These are phyloP conservation scores for Rhododendron henanense DNA, from an alignment of 148 eudicot genomes.

Conservation along the genomic window DNA sequence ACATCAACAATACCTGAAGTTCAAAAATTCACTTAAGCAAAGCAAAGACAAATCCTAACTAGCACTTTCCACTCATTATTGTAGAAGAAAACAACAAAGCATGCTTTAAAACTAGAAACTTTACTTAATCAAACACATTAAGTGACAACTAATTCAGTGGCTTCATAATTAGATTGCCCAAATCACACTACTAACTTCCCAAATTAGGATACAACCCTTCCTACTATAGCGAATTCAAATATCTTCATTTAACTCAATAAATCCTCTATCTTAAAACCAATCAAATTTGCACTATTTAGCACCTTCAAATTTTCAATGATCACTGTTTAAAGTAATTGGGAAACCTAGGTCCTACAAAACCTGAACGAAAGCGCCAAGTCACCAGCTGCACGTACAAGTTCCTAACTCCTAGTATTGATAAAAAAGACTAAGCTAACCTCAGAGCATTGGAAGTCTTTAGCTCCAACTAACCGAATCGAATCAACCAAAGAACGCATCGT, in stretches of 20 bases:
- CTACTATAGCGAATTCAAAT: background rate
- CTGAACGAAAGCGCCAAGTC: background rate
- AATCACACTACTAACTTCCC: background rate
- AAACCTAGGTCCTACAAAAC: background rate
- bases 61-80: background rate
- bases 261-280: background rate
- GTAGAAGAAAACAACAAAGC: background rate
- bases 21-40: background rate
- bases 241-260: background rate
- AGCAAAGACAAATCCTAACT: background rate
- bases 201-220: background rate
- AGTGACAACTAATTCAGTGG: background rate
- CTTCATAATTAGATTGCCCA: background rate
- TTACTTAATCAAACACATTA: background rate
- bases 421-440: constrained; percentile 41
- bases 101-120: background rate
- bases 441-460: constrained; percentile 52
- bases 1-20: background rate
- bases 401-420: background rate
- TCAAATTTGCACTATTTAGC: background rate
- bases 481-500: constrained; percentile 66
- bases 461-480: constrained; percentile 48
- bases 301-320: background rate
- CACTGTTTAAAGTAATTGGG: background rate
- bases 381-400: background rate